Conservation (phyloP, 225 moss, liverwort and hornwort genomes). For the Polytrichum formosum region DNA sequence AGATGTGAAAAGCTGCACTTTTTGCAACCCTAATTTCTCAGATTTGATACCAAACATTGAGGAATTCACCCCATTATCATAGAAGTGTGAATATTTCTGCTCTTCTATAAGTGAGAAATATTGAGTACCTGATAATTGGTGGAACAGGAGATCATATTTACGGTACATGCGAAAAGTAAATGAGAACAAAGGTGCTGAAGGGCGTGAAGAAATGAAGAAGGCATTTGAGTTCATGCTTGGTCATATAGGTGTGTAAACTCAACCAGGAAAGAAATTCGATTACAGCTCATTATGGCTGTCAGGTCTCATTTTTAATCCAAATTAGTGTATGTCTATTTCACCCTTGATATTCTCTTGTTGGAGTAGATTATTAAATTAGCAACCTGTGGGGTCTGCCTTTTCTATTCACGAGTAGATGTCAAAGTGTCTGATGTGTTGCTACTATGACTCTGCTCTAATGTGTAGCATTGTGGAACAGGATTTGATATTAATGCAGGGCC, state of each 20-base stretch:
- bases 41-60: too few relatives aligned
- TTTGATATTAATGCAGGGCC: constrained; percentile 89
- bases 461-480: constrained; percentile 45
- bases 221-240: constrained; percentile 95
- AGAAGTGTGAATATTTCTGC: too few relatives aligned
- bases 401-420: too few relatives aligned
- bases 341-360: not conserved
- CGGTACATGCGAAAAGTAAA: constrained; percentile 89
- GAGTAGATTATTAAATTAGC: not conserved
- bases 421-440: too few relatives aligned
- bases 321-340: not conserved
- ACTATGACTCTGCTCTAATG: too few relatives aligned
- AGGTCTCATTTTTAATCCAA: not conserved
- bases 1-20: too few relatives aligned
- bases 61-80: too few relatives aligned
- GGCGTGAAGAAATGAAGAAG: constrained; percentile 93
- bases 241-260: constrained; percentile 68
- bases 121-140: constrained; percentile 12
- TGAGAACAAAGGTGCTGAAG: constrained; percentile 73
- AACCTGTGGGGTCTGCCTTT: too few relatives aligned
- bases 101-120: too few relatives aligned
- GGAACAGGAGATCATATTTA: constrained; percentile 81
- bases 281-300: not conserved
- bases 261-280: not conserved
- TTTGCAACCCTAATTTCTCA: too few relatives aligned